Evolutionary conservation across 2,329 filamentous ascomycete genomes (phyloP).

Genomic region (Fusarium illudens): DNA sequence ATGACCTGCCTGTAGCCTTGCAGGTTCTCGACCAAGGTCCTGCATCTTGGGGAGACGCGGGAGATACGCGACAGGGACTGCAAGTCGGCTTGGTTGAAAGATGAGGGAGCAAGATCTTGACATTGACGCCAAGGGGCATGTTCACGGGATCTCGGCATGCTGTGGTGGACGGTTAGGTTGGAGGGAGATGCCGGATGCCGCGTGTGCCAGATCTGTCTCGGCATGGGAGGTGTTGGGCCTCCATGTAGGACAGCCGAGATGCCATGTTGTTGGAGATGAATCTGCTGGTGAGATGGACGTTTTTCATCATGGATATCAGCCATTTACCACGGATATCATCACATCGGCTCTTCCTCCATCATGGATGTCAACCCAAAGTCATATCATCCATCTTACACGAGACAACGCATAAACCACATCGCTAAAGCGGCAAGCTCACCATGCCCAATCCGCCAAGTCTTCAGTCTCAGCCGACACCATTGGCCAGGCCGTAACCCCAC

Average conservation of each 20-base stretch:
- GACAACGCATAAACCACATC: background rate
- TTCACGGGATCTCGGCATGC: background rate
- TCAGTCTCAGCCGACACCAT: background rate
- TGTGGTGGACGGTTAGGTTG: background rate
- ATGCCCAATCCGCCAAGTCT: background rate
- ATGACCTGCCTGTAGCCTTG: background rate
- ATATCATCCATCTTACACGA: background rate
- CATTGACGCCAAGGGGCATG: background rate
- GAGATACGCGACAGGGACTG: background rate
- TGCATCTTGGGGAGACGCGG: background rate
- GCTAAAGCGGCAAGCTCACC: background rate
- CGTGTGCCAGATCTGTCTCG: background rate
- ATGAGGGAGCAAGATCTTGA: background rate
- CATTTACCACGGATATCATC: background rate
- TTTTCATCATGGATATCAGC: background rate
- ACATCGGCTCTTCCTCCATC: background rate
- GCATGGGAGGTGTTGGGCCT: background rate
- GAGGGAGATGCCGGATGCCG: background rate
- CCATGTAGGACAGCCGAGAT: background rate
- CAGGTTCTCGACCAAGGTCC: background rate
- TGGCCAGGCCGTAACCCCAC: background rate
- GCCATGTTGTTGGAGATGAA: background rate
- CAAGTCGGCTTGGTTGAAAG: background rate
- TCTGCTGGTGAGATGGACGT: background rate
- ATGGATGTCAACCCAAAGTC: background rate